Base-by-base conservation (phyloP, 140 eudicot species). In the Senecio squalidus region DNA sequence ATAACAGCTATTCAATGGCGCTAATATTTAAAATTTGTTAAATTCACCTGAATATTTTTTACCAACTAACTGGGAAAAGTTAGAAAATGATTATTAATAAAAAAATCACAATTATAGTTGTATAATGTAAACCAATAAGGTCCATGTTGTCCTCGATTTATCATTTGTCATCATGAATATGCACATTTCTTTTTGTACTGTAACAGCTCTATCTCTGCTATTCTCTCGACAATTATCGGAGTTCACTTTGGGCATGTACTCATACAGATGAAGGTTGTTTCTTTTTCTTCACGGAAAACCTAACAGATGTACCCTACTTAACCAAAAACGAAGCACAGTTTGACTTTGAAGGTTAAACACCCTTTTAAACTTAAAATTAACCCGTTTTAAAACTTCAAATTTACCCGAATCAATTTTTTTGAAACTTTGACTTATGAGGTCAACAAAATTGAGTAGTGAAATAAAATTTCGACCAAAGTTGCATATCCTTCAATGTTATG, bases 191-290 rank as follows among this genome's bases (percentile, higher is more conserved):
- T 31, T 6, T 58, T 59, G 40, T 50, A 31, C 21, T 27, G 51
- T 39, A 78, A 70, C 92, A 84, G 95, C 84, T 89, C 95, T 30
- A 70, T 85, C 39, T 85, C 97, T 41, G 97, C 97, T 34, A 85
- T 82, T 51, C 76, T 89, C 40, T 89, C 97, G 36, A 76, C 93
- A 49, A 61, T 78, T 52, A 43, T 82, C 15, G 95, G 97, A 41
- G 79, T 85, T 54, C 97, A 89, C 71, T 80, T 58, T 52, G 95
- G 95, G 45, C 97, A 89, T 75, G 89, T 85, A 55, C 86, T 89
- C 76, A 46, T 89, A 46, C 84, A 89, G 64, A 75, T 89, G 36
- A 77, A 89, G 95, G 95, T 84, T 48, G 39, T 60, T 52, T 61
- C 22, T 26, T 10, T 72, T 72, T 71, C 34, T 40, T 31, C n/a